Percentiles rank a stretch among this genome's conserved stretches.
Conservation (phyloP, 768 basidiomycete genomes). For the Cystobasidium onofrii region DNA sequence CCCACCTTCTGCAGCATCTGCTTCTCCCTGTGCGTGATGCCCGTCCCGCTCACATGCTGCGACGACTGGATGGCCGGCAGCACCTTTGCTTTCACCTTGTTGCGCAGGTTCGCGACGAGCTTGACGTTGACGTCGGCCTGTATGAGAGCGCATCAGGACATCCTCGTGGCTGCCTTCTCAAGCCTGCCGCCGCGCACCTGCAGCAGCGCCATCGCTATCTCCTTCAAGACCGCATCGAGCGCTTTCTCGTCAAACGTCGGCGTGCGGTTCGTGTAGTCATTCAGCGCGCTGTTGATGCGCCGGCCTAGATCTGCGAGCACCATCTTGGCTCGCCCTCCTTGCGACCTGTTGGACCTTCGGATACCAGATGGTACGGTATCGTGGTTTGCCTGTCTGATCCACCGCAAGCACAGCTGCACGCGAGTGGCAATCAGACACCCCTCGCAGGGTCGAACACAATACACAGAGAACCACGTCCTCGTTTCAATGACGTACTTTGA, state of each 20-base stretch:
- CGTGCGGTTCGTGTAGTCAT: slow-evolving; percentile 58
- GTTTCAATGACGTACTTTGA: too few relatives aligned
- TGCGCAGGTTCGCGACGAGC: slow-evolving; percentile 73
- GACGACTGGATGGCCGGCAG: slow-evolving; percentile 65
- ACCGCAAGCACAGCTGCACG: too few relatives aligned
- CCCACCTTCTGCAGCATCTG: slow-evolving; percentile 82
- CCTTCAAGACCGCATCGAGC: slow-evolving; percentile 86
- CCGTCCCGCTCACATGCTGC: slow-evolving; percentile 53
- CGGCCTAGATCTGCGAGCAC: slow-evolving; percentile 92
- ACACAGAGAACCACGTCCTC: too few relatives aligned
- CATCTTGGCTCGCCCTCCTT: slow-evolving; percentile 50
- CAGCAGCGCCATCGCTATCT: slow-evolving; percentile 56
- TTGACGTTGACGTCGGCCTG: slow-evolving; percentile 99
- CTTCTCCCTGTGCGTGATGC: slow-evolving; percentile 59
- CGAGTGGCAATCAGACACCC: too few relatives aligned
- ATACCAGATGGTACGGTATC: too few relatives aligned
- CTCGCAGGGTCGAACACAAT: too few relatives aligned
- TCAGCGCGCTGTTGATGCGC: slow-evolving; percentile 84
- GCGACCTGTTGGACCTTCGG: too few relatives aligned
- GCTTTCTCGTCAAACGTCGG: slow-evolving; percentile 53
- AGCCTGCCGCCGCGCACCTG: slow-evolving; percentile 36
- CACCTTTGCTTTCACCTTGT: slow-evolving; percentile 83
- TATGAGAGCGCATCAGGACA: slow-evolving; percentile 54
- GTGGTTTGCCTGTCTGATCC: too few relatives aligned
- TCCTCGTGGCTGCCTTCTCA: not conserved